phyloP scores from a whole-genome alignment of 2,329 filamentous ascomycete species.

The Talaromyces sp. region DNA sequence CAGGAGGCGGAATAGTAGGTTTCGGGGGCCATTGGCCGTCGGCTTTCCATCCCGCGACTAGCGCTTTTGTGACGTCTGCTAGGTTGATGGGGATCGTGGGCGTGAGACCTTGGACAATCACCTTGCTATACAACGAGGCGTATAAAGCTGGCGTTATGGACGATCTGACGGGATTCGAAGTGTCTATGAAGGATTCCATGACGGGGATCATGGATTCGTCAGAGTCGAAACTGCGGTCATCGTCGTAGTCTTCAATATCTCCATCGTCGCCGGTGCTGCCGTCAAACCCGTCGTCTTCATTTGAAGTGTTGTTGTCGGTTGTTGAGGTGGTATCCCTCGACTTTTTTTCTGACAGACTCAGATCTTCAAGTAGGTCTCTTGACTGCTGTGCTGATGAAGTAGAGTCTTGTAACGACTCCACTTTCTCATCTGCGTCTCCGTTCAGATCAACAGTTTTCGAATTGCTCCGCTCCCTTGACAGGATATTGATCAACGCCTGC shows the following conservation, averaged over 20 bases:
- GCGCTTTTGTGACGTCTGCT: slow-evolving; percentile 72
- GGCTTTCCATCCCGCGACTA: slow-evolving; percentile 87
- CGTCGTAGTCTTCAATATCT: slow-evolving; percentile 13
- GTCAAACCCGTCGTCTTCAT: background rate
- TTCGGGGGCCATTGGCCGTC: slow-evolving; percentile 90
- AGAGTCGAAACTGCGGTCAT: slow-evolving; percentile 29
- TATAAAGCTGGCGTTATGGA: slow-evolving; percentile 74
- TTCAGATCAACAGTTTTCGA: background rate
- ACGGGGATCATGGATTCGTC: slow-evolving; percentile 69
- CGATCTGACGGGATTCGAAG: slow-evolving; percentile 71
- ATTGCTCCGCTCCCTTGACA: background rate
- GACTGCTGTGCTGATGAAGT: background rate
- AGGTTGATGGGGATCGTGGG: slow-evolving; percentile 89
- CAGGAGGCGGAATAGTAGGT: slow-evolving; percentile 33
- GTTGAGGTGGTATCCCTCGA: slow-evolving; percentile 4
- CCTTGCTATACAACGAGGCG: slow-evolving; percentile 82
- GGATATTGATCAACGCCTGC: background rate
- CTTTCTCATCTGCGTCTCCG: slow-evolving; percentile 2
- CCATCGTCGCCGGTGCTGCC: slow-evolving; percentile 9
- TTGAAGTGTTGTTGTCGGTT: background rate
- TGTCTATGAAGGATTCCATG: slow-evolving; percentile 69
- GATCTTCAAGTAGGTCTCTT: slow-evolving; percentile 10
- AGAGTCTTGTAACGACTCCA: background rate
- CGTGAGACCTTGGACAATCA: slow-evolving; percentile 74
- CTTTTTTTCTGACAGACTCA: slow-evolving; percentile 10